Evolutionary conservation across 2,329 filamentous ascomycete genomes (phyloP), one percentile per base, ranked within the genome.

Genomic region (Incumbomyces lentus): DNA sequence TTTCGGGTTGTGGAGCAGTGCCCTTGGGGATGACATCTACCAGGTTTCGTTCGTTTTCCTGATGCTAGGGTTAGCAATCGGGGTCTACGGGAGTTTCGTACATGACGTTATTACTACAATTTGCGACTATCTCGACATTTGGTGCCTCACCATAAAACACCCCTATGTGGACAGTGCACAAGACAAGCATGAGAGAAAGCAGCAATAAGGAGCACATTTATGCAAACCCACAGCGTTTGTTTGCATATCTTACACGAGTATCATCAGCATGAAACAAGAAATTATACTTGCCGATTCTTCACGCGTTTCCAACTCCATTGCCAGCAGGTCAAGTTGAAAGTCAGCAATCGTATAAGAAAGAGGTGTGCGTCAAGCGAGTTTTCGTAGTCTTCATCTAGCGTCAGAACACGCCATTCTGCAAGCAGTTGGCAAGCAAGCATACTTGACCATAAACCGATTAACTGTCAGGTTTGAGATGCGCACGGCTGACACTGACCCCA

Each of bases 81-180:
- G 92, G 30, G 81, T 96, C n/a, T 95, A 98, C 68, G 89, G 87
- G 50, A 95, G 88, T 64, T 98, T 98, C 64, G 87, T 96, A 47
- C 66, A 94, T 29, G 92, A 96, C 63, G 89, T 96, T 47, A 95
- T 98, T 55, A 87, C 92, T 49, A 93, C 87, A 26, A 96, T 98
- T 58, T 98, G 92, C 68, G 92, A 98, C 64, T 95, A 94, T 64
- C 74, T 96, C 51, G 92, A 98, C 63, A 98, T 98, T 56, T 96
- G 88, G 87, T 98, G 92, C 63, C 72, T 98, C 63, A 94, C 86
- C 1, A 98, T 98, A 69, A 98, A 98, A 76, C 82, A 96, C 59
- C 78, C 78, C 1, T 72, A 73, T 50, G 62, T 70, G 31, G 69
- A 72, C 47, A 63, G 46, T 43, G 45, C 55, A 51, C 41, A 50